Evolutionary conservation across 2,329 filamentous ascomycete species (phyloP), one percentile per base, ranked within the genome.

Genomic region (Didymella segeticola): DNA sequence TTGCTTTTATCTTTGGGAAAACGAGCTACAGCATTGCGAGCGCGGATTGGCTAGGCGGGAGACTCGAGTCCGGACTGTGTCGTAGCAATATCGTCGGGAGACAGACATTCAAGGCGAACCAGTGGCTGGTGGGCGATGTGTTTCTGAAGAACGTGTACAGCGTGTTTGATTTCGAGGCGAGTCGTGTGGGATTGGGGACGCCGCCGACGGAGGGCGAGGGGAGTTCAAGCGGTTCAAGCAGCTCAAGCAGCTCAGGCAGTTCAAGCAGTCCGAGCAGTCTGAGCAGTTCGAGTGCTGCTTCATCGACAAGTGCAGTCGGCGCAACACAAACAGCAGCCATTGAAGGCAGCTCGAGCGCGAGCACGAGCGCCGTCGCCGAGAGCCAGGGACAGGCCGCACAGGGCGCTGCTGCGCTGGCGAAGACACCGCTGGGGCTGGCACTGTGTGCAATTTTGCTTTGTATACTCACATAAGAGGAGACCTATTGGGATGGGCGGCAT

Each of bases 71-170:
- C 1, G 69, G 69, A 2, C 68, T 71, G 14, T 86, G 83, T 59
- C 62, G 84, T 15, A 93, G 89, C 71, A 92, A 90, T 64, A 84
- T 96, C 29, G 87, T 91, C 47, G 89, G 89, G 1, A 81, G 86
- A 22, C 83, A 88, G 68, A 85, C 90, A 12, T 86, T 91, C 39
- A 76, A 80, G 1, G 80, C 63, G 64, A 70, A 77, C 27, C 76
- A 86, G 23, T 96, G 91, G 91, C 80, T 96, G n/a, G 75, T 96
- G 1, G 92, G 92, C 2, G 91, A 92, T 61, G 85, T 89, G 1
- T 96, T 96, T 65, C 76, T 96, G 57, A 96, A 96, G 78, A 96
- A 96, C 63, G 91, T 96, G 14, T 96, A 96, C 70, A 81, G 86
- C 1, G 87, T 95, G 20, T 96, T 96, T 70, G 92, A 96, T 71